Base-by-base conservation (phyloP, 129 eudicot genomes). In the Rutidosis leptorrhynchoides region DNA sequence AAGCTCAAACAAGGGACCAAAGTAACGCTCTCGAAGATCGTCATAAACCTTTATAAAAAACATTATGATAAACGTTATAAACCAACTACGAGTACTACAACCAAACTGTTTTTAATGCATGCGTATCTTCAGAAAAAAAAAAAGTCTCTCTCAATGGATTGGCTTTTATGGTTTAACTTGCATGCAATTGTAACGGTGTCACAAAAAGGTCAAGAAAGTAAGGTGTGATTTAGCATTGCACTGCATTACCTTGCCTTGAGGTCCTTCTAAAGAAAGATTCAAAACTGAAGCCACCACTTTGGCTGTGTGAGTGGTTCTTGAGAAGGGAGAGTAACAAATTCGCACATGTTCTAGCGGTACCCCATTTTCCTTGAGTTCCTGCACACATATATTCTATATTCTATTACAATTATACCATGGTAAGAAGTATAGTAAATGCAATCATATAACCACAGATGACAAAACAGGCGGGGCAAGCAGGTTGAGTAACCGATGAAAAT, bases 241-340 rank as follows among this genome's bases (percentile, higher is more conserved):
- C 28, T 20, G 23, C 29, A 62, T 79, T 80, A 89, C 99, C 91
- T 88, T 89, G 80, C 90, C 81, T 55, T 82, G 95, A 66, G 86
- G 87, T 49, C 86, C 90, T 55, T 85, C 84, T 82, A 93, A 72
- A 33, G 89, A 80, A 72, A 93, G 61, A 79, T 77, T 64, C 33
- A 93, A 37, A 76, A 86, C 95, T 33, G 96, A 89, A 64, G 99
- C 95, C 71, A 89, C 99, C 65, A 76, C 84, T 80, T 81, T 60
- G 58, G 99, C 99, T 26, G 99, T 93, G 74, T 89, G 99, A 59
- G 70, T 75, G 51, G 99, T 93, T 82, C 99, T 88, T 60, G 99
- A 79, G 59, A 93, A 93, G 20, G 99, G 99, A 56, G 99, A 93
- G 74, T 89, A 88, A 81, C 99, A 93, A 27, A 93, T 89, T 68